Evolutionary conservation across 2,329 filamentous ascomycete genomes (phyloP), one percentile per base, ranked within the genome.

Genomic region (Periconia digitata): DNA sequence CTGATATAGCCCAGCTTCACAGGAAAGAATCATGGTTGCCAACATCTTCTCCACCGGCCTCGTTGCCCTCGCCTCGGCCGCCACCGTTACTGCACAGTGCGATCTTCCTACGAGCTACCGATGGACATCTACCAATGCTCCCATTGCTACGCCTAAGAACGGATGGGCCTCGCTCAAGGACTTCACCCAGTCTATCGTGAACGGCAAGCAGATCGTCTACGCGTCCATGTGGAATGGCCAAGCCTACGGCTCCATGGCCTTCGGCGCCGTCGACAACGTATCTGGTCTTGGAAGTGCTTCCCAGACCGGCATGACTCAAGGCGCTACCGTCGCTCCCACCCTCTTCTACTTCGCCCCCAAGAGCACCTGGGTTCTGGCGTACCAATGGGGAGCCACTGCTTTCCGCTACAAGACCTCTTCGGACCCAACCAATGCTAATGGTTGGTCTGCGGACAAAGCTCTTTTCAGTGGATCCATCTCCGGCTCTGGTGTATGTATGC

Each of bases 331-430:
- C 17, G 84, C 84, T 0, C 84, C 84, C 1, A 83, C 82, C 0
- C 69, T 87, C 41, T 85, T 87, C 72, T 82, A 78, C 73, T 86
- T 86, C 57, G 56, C 62, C 5, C 84, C 84, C 0, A 85, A 85
- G 71, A 74, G 71, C 55, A 67, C 80, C 54, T 87, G 84, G 84
- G 70, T 86, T 15, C 75, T 86, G 0, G 80, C 82, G n/a, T 80
- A 85, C 60, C 83, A 87, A 65, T 86, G 83, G 82, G 83, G 83
- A 1, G 59, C 79, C 0, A 79, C 76, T 0, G 57, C 82, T 0
- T 87, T 86, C 72, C 76, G 76, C 2, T 86, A 85, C 74, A 68
- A 69, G 43, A 86, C 84, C 2, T 80, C 82, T 0, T 79, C 51
- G 41, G 76, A 86, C 58, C 83, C 83, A 0, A 76, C 78, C 51